Base-by-base conservation (phyloP, 176 grass and related monocot species). In the Rhynchospora tenuis region DNA sequence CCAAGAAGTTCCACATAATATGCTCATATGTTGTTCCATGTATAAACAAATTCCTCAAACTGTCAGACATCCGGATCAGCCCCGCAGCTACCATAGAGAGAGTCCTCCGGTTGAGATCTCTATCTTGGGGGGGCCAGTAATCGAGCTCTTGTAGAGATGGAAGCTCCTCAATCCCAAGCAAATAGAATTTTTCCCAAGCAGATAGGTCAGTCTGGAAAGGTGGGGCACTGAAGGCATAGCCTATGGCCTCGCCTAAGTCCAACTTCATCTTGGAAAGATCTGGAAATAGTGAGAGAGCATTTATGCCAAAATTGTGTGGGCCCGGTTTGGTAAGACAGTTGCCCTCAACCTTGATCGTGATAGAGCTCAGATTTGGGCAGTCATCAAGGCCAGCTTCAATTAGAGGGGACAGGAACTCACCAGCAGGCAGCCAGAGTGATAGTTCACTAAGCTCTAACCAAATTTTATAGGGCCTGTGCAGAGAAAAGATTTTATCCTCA, bases 271-370 rank as follows among this genome's bases (percentile, higher is more conserved):
- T 99, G 13, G 85, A 13, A 1, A 99, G 81, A 26, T 38, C 52
- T 20, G 88, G 89, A 73, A 93, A 96, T 26, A 82, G 85, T n/a
- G 61, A 85, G 61, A 99, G 93, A 26, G 83, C 72, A 63, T 73
- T 87, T 28, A 99, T 43, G 42, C 93, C 93, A 9, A 99, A 99
- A 14, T 59, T 56, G 54, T 26, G 71, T 56, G 86, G 89, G 7
- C 38, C 85, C 3, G 86, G 81, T 82, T 91, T 92, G 22, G 81
- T 88, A 54, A 91, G 79, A 43, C 93, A 93, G 88, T 99, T 93
- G 11, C 97, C 97, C 71, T 99, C 97, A 70, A 95, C 91, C 78
- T 93, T 99, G 70, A 99, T 93, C n/a, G 82, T 81, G 80, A 99
- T 92, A 73, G 90, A 90, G 73, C 93, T 91, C 48, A 99, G 91